Evolutionary conservation across 129 eudicot species (phyloP).

Genomic region (Heracleum sosnowskyi): DNA sequence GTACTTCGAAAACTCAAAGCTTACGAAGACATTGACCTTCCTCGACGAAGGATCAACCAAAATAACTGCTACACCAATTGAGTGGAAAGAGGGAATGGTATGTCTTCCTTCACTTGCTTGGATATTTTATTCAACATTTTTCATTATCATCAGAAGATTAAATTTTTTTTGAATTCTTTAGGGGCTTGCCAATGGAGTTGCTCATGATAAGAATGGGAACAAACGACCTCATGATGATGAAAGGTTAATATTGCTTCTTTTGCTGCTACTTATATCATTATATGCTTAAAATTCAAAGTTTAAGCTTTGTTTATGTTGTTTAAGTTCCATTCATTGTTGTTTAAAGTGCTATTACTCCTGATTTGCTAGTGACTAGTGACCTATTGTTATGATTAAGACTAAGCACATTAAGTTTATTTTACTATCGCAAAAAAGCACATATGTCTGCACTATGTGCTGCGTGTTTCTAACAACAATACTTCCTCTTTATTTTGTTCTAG

Average conservation of each 20-base stretch:
- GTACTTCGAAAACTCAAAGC: conserved; percentile 74
- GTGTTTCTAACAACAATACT: not conserved
- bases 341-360: not conserved
- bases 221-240: conserved; percentile 83
- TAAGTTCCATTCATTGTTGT: not conserved
- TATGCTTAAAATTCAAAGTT: not conserved
- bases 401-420: not conserved
- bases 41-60: conserved; percentile 81
- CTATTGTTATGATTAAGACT: not conserved
- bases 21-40: conserved; percentile 72
- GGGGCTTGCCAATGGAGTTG: conserved; percentile 69
- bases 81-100: conserved; percentile 96
- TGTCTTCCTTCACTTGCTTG: not conserved
- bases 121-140: not conserved
- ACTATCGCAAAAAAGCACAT: not conserved
- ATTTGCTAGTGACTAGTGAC: not conserved
- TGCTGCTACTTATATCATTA: not conserved
- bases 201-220: conserved; percentile 71
- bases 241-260: conserved; percentile 31
- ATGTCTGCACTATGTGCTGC: not conserved
- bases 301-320: not conserved
- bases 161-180: conserved; percentile 13
- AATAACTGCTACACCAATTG: conserved; percentile 70
- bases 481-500: not conserved
- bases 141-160: not conserved